Evolutionary conservation across 768 basidiomycete species (phyloP).

Genomic region (Hygrophorus pudorinus): DNA sequence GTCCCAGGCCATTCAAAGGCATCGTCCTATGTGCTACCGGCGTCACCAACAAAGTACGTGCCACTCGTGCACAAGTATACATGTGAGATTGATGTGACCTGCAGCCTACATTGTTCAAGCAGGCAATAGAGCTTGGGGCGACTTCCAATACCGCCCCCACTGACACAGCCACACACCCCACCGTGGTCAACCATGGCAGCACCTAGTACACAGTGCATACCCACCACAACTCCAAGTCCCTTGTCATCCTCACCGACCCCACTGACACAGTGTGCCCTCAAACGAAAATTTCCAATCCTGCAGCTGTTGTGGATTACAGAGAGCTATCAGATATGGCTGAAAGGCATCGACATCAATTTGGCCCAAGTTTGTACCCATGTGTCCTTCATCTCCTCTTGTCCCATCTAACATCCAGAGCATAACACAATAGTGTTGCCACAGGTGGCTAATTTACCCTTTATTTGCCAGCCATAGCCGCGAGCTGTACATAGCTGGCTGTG

Average conservation of each 20-base stretch:
- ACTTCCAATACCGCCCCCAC: conserved; percentile 62
- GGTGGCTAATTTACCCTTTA: too few species aligned
- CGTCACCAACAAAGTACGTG: conserved; percentile 54
- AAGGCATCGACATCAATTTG: conserved; percentile 70
- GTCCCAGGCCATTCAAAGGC: conserved; percentile 60
- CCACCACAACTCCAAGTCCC: not conserved
- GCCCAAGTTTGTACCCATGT: conserved; percentile 39
- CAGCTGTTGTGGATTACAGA: conserved; percentile 68
- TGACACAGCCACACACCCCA: conserved; percentile 77
- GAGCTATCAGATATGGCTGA: conserved; percentile 63
- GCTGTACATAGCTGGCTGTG: too few species aligned
- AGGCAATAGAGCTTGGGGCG: conserved; percentile 78
- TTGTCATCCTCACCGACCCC: not conserved
- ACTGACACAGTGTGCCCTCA: conserved; percentile 69
- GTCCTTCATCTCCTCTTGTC: not conserved
- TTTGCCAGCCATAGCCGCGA: too few species aligned
- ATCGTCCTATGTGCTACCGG: conserved; percentile 70
- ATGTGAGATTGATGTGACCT: too few species aligned
- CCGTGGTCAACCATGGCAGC: conserved; percentile 69
- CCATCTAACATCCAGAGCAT: conserved; percentile 35
- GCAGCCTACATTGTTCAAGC: conserved; percentile 46
- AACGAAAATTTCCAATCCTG: conserved; percentile 73
- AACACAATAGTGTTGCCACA: too few species aligned
- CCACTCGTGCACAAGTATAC: not conserved
- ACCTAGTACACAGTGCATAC: conserved; percentile 66